Evolutionary conservation across 2,329 filamentous ascomycete species (phyloP), one percentile per base, ranked within the genome.

Genomic region (Fusarium sp.): DNA sequence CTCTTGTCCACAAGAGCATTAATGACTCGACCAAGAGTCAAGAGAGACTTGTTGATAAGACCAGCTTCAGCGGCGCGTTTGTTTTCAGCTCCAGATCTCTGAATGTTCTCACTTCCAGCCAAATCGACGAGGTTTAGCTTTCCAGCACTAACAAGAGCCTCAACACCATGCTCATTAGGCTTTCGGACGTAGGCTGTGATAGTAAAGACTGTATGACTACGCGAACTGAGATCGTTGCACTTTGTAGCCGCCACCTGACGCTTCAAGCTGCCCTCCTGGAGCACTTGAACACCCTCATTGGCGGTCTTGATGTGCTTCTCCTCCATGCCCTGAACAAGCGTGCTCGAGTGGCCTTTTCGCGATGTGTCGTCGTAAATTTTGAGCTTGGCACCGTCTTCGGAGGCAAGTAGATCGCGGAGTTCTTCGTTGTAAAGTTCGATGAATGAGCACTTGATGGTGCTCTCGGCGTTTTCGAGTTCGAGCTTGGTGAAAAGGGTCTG

Each of bases 211-310:
- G 96, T 99, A 77, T 99, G 97, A 83, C 94, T 97, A 79, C 96
- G 90, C 74, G 94, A 98, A 81, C 94, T 98, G 58, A 98, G 88
- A 75, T 99, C 96, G 79, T 99, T 99, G 87, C 96, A 99, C 81
- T 98, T 98, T n/a, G 96, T 99, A 6, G 97, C 94, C 8, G 96
- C 97, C n/a, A 99, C 96, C 80, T 99, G 96, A 51, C 96, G 91
- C 80, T 94, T 97, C 81, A 96, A 86, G 79, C 94, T 98, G 67
- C 96, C 97, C 69, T 91, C 87, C 74, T 96, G 93, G 46, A 99
- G 87, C 67, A 98, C 86, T 80, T 93, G 92, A 80, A 99, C 94
- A 65, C 96, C 96, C 52, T 94, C 91, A 14, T 88, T 86, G 1
- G 96, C 94, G 69, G 85, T 92, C 77, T 93, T 92, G 75, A 99